Evolutionary conservation across 108 stramenopile genomes (phyloP).

Genomic region (Parmales sp.): DNA sequence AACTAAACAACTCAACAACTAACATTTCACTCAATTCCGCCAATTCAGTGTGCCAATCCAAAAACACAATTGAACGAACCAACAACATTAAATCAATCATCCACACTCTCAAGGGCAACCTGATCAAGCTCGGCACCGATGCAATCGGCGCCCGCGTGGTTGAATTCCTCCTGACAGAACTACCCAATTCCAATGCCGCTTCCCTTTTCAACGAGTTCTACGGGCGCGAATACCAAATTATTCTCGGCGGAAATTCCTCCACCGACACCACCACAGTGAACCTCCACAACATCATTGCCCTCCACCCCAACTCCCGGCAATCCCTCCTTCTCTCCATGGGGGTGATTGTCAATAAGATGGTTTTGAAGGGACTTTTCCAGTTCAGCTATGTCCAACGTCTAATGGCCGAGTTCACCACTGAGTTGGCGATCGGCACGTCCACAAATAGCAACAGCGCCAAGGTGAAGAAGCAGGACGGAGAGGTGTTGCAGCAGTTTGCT

Average conservation of each 20-base stretch:
- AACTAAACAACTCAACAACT: no score
- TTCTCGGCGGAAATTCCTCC: background rate
- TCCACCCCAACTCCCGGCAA: constrained; percentile 45
- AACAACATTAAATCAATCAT: background rate
- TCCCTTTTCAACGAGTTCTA: constrained; percentile 73
- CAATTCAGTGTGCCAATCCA: no score
- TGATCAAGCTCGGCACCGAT: constrained; percentile 73
- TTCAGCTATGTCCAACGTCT: constrained; percentile 72
- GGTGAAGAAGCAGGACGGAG: no score
- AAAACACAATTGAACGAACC: constrained; percentile 6
- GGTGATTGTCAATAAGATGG: constrained; percentile 59
- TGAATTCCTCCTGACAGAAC: constrained; percentile 60
- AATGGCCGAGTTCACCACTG: constrained; percentile 57
- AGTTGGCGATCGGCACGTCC: no score
- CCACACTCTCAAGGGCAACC: constrained; percentile 59
- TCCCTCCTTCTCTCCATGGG: constrained; percentile 44
- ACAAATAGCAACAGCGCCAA: no score
- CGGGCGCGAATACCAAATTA: constrained; percentile 58
- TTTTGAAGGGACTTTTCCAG: constrained; percentile 67
- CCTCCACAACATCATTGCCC: constrained; percentile 32
- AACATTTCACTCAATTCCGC: no score
- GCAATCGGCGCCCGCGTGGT: constrained; percentile 72
- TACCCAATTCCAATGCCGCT: constrained; percentile 52
- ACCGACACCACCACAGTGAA: constrained; percentile 29
- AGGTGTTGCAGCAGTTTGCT: no score